Percentiles rank a stretch among this genome's conserved stretches.
These are phyloP conservation scores for Leptomonas seymouri DNA, from an alignment of 208 protist genomes.

Conservation along the genomic window DNA sequence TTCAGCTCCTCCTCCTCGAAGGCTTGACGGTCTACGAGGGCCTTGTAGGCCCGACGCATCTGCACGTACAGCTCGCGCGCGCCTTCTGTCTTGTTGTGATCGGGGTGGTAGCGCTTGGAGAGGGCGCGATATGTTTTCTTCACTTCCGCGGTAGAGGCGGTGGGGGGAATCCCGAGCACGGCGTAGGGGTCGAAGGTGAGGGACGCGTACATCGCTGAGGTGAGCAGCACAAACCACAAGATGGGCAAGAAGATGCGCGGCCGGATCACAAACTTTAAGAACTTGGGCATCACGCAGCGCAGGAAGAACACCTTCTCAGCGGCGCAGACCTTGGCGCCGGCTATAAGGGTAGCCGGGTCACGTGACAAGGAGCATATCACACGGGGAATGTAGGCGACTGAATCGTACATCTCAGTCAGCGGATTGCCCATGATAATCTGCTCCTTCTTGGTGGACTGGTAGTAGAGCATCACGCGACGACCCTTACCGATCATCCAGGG, in stretches of 20 bases:
- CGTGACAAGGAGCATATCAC: slow-evolving; percentile 38
- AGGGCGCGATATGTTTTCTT: slow-evolving; percentile 88
- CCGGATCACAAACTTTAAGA: slow-evolving; percentile 85
- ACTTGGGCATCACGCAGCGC: slow-evolving; percentile 80
- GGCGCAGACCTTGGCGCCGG: slow-evolving; percentile 71
- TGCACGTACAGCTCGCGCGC: slow-evolving; percentile 88
- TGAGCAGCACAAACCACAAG: slow-evolving; percentile 84
- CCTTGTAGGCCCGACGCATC: slow-evolving; percentile 92
- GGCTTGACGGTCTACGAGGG: slow-evolving; percentile 89
- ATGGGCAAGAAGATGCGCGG: slow-evolving; percentile 81
- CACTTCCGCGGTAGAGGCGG: slow-evolving; percentile 77
- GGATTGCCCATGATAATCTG: slow-evolving; percentile 51
- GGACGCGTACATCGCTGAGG: slow-evolving; percentile 87
- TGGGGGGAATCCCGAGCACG: slow-evolving; percentile 62
- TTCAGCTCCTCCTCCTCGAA: slow-evolving; percentile 89
- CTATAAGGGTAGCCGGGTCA: slow-evolving; percentile 58
- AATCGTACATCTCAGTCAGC: slow-evolving; percentile 62
- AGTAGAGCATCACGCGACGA: slow-evolving; percentile 60
- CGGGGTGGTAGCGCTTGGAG: slow-evolving; percentile 87
- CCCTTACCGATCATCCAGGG: slow-evolving; percentile 79
- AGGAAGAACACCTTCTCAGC: slow-evolving; percentile 84
- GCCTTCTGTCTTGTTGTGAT: slow-evolving; percentile 89
- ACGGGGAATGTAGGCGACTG: slow-evolving; percentile 63
- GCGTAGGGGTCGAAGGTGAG: slow-evolving; percentile 90
- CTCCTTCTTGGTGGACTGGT: slow-evolving; percentile 59